Evolutionary conservation across 2,329 filamentous ascomycete species (phyloP), one percentile per base, ranked within the genome.

Genomic region (Paracorniculantispora psalliotae): DNA sequence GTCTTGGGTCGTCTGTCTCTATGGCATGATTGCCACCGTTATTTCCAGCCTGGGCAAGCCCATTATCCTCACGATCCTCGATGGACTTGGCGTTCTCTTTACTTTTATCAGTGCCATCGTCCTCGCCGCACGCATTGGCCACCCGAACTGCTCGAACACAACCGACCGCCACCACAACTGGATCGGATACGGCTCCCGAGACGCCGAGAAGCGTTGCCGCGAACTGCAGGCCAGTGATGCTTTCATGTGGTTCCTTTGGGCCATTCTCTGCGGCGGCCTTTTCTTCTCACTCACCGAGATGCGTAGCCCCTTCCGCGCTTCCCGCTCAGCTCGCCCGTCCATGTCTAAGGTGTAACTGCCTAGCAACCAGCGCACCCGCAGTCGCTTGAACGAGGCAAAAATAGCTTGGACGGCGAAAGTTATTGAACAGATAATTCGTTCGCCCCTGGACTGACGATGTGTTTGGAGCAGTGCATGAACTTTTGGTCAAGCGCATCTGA

Each of bases 221-320:
- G 85, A 91, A 74, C 82, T 90, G 17, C 89, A 92, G 76, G 89
- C 89, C 39, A 82, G 83, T 62, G 84, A 83, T 35, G 88, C 84
- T 39, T 93, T 93, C 76, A 80, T 91, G 74, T 93, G 88, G 88
- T 92, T 92, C 75, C 81, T 90, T 51, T 90, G 87, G 71, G 80
- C 76, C 41, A 78, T 81, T 26, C 89, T 87, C 67, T 74, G 77
- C 28, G 84, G 77, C 3, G 79, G 80, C 43, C 70, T 85, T 47
- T 76, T 83, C 68, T 79, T 89, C 63, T 74, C 80, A 58, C 71
- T 85, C 66, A 74, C 76, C 61, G 79, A 80, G 60, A 77, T 80
- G 65, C 79, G 84, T 57, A 71, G 73, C 59, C 53, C 69, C 44
- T 73, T 75, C 55, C 75, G 79, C 17, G 79, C 77, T 30, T 65